These are phyloP conservation scores for Rostrohypoxylon terebratum DNA, from an alignment of 495 filamentous ascomycete species.

Conservation along the genomic window DNA sequence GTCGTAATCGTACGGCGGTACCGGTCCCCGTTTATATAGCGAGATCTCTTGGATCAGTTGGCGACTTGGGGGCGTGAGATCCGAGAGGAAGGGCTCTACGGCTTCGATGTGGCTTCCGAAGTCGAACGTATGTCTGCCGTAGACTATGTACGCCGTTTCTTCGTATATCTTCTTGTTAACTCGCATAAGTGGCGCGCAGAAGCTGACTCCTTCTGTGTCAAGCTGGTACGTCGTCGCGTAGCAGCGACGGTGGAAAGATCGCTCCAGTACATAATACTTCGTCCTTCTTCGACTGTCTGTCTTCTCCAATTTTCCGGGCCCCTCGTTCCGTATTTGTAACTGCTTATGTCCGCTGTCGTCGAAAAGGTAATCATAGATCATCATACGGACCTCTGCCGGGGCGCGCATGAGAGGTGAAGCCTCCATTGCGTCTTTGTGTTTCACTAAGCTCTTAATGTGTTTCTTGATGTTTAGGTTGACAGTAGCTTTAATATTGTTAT, in stretches of 20 bases:
- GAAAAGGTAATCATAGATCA: constrained; percentile 67
- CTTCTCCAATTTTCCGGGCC: constrained; percentile 27
- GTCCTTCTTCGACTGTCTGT: constrained; percentile 32
- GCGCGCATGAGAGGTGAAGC: constrained; percentile 47
- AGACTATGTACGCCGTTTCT: constrained; percentile 63
- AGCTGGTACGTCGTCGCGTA: constrained; percentile 62
- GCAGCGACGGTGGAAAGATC: constrained; percentile 49
- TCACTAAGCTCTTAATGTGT: not conserved
- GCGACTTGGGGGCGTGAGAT: constrained; percentile 60
- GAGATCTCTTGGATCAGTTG: constrained; percentile 56
- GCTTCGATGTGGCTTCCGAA: constrained; percentile 66
- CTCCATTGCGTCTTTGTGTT: constrained; percentile 25
- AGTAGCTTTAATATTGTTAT: not conserved
- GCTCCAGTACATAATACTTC: constrained; percentile 50
- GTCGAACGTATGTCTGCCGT: constrained; percentile 62
- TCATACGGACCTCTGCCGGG: constrained; percentile 66
- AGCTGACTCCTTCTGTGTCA: constrained; percentile 46
- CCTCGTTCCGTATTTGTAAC: constrained; percentile 42
- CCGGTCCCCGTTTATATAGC: constrained; percentile 62
- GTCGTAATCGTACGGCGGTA: constrained; percentile 63
- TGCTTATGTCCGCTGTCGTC: constrained; percentile 50
- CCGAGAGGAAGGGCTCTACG: constrained; percentile 65
- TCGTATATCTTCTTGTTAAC: constrained; percentile 59
- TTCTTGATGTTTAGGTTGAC: not conserved
- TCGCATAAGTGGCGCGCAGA: constrained; percentile 59